Conservation (phyloP, 1,139 yeast species). For the Casaregolazyma lundiana region DNA sequence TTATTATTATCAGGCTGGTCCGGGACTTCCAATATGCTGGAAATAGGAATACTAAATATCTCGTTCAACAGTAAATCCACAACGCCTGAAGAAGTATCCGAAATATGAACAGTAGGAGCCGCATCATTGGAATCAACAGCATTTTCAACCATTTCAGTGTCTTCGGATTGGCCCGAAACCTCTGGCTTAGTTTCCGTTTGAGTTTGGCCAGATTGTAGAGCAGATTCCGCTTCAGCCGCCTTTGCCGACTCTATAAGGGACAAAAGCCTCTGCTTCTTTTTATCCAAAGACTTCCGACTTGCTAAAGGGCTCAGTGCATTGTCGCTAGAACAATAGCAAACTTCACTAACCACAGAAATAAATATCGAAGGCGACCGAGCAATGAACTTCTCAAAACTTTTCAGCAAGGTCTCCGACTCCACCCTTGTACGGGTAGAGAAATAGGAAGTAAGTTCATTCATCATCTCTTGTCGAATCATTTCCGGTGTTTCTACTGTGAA, state of each 20-base stretch:
- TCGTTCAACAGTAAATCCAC: slow-evolving; percentile 44
- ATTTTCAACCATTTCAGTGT: slow-evolving; percentile 10
- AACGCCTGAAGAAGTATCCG: slow-evolving; percentile 49
- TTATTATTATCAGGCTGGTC: neutral
- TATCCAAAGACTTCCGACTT: slow-evolving; percentile 17
- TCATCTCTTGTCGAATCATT: slow-evolving; percentile 47
- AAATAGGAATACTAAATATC: slow-evolving; percentile 2
- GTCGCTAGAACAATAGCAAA: slow-evolving; percentile 27
- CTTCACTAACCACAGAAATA: slow-evolving; percentile 48
- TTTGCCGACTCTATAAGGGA: slow-evolving; percentile 10
- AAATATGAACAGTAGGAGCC: slow-evolving; percentile 15
- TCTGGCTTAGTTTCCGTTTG: neutral
- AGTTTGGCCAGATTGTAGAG: neutral
- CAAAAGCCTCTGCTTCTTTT: slow-evolving; percentile 13
- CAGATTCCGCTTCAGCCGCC: slow-evolving; percentile 4
- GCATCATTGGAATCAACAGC: slow-evolving; percentile 12
- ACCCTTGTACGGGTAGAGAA: slow-evolving; percentile 34
- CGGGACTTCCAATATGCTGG: slow-evolving; percentile 17
- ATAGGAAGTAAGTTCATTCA: slow-evolving; percentile 35
- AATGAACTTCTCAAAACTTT: slow-evolving; percentile 52
- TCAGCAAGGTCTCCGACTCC: slow-evolving; percentile 51
- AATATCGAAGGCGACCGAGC: slow-evolving; percentile 56
- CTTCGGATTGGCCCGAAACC: neutral
- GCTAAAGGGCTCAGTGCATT: slow-evolving; percentile 17
- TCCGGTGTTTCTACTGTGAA: slow-evolving; percentile 63